A percentile compares a stretch with the other conserved stretches of the same genome.
Evolutionary conservation across 441 rosid species (phyloP).

Genomic region (Sinapis alba): DNA sequence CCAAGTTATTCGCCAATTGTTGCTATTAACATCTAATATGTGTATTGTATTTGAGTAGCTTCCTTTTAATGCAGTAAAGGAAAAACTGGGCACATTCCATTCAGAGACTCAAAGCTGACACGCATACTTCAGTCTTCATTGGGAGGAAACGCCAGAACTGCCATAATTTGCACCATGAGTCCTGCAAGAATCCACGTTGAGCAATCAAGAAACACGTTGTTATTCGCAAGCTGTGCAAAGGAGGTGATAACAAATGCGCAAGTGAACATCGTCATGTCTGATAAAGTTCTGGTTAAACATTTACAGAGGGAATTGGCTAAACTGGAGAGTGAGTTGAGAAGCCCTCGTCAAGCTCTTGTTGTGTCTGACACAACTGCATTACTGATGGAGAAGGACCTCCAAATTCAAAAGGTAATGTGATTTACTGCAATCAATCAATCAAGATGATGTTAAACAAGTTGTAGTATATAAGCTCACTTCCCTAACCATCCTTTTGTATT

Average conservation of each 20-base stretch:
- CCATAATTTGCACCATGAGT: slow-evolving; percentile 79
- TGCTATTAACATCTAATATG: slow-evolving; percentile 4
- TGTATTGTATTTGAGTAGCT: slow-evolving; percentile 1
- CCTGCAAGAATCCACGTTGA: slow-evolving; percentile 77
- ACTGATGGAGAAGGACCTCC: slow-evolving; percentile 65
- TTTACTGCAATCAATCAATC: slow-evolving; percentile 17
- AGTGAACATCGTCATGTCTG: slow-evolving; percentile 75
- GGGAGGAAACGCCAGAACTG: slow-evolving; percentile 76
- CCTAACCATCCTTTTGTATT: neutral
- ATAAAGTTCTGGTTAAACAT: slow-evolving; percentile 77
- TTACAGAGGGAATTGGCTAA: slow-evolving; percentile 76
- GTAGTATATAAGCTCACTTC: neutral
- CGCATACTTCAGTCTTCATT: slow-evolving; percentile 73
- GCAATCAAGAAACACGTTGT: slow-evolving; percentile 81
- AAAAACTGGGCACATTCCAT: slow-evolving; percentile 76
- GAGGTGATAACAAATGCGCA: slow-evolving; percentile 82
- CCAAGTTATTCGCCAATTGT: slow-evolving; percentile 8
- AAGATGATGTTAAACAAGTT: neutral
- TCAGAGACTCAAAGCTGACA: slow-evolving; percentile 80
- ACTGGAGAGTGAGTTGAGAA: slow-evolving; percentile 66
- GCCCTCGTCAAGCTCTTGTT: slow-evolving; percentile 44
- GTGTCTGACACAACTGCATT: slow-evolving; percentile 48
- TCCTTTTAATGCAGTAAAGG: slow-evolving; percentile 64
- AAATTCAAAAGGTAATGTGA: slow-evolving; percentile 59
- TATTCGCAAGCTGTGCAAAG: slow-evolving; percentile 87